These are phyloP conservation scores for Erysimum cheiri DNA, from an alignment of 441 rosid species.

Conservation along the genomic window DNA sequence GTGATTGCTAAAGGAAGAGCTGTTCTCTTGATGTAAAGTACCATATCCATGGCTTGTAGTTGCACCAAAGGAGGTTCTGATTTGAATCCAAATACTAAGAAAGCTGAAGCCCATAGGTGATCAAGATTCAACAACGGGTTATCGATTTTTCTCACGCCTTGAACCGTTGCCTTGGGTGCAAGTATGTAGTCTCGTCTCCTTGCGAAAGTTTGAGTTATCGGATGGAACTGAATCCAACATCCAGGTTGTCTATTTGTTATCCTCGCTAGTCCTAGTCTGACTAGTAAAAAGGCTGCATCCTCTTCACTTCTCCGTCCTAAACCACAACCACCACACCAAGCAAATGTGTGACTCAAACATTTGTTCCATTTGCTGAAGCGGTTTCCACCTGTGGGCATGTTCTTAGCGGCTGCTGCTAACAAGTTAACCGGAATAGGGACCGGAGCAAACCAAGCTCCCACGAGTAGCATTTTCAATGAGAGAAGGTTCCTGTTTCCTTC, in stretches of 20 bases:
- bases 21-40: slow-evolving; percentile 78
- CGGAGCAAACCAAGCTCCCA: slow-evolving; percentile 92
- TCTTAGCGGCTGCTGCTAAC: slow-evolving; percentile 73
- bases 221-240: slow-evolving; percentile 84
- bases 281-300: slow-evolving; percentile 73
- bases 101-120: slow-evolving; percentile 92
- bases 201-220: slow-evolving; percentile 68
- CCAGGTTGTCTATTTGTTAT: slow-evolving; percentile 64
- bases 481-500: slow-evolving; percentile 66
- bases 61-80: slow-evolving; percentile 83
- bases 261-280: slow-evolving; percentile 77
- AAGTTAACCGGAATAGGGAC: slow-evolving; percentile 65
- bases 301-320: slow-evolving; percentile 80
- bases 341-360: slow-evolving; percentile 57
- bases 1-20: slow-evolving; percentile 86
- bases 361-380: slow-evolving; percentile 68
- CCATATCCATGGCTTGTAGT: slow-evolving; percentile 78
- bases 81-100: slow-evolving; percentile 90
- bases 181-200: slow-evolving; percentile 62
- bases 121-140: slow-evolving; percentile 61
- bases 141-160: slow-evolving; percentile 64
- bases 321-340: slow-evolving; percentile 71
- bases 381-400: slow-evolving; percentile 59
- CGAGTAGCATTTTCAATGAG: slow-evolving; percentile 78
- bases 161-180: slow-evolving; percentile 74